Conservation (phyloP, 2,329 filamentous ascomycete species). For the Ophiostoma ulmi region DNA sequence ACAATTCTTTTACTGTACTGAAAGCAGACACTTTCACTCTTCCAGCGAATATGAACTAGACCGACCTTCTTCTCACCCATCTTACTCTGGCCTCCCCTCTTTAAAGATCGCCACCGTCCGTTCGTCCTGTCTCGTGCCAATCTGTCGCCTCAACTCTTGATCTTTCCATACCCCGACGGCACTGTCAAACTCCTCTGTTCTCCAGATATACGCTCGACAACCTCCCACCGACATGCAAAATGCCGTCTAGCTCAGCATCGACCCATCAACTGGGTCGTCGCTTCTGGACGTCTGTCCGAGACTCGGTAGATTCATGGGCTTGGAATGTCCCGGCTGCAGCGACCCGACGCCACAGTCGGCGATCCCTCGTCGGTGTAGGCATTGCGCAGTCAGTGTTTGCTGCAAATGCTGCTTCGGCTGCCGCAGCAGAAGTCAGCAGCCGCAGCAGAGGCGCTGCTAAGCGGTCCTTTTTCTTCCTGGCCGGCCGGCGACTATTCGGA, state of each 20-base stretch:
- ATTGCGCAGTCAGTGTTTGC: slow-evolving; percentile 22
- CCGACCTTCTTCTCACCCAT: background rate
- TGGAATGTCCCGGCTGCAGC: slow-evolving; percentile 25
- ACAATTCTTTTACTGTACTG: background rate
- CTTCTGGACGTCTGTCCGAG: slow-evolving; percentile 34
- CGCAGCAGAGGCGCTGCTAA: slow-evolving; percentile 12
- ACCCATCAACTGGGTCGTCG: slow-evolving; percentile 36
- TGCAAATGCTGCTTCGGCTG: slow-evolving; percentile 3
- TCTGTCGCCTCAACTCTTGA: background rate
- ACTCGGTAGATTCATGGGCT: slow-evolving; percentile 30
- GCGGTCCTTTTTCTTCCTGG: slow-evolving; percentile 18
- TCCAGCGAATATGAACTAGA: slow-evolving; percentile 7
- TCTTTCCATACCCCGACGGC: background rate
- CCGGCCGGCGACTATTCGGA: slow-evolving; percentile 18
- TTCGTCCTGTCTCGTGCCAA: background rate
- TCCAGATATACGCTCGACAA: background rate
- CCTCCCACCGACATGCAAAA: slow-evolving; percentile 28
- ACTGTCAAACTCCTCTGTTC: background rate
- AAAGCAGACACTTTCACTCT: background rate
- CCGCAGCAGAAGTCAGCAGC: slow-evolving; percentile 15
- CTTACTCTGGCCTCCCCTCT: background rate
- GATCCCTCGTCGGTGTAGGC: slow-evolving; percentile 22
- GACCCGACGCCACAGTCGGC: slow-evolving; percentile 19
- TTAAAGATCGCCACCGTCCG: background rate
- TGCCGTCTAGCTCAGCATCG: slow-evolving; percentile 35